Percentiles rank a stretch among this genome's conserved stretches.
Conservation (phyloP, 2,329 filamentous ascomycete species). For the Dactylellina cionopaga region DNA sequence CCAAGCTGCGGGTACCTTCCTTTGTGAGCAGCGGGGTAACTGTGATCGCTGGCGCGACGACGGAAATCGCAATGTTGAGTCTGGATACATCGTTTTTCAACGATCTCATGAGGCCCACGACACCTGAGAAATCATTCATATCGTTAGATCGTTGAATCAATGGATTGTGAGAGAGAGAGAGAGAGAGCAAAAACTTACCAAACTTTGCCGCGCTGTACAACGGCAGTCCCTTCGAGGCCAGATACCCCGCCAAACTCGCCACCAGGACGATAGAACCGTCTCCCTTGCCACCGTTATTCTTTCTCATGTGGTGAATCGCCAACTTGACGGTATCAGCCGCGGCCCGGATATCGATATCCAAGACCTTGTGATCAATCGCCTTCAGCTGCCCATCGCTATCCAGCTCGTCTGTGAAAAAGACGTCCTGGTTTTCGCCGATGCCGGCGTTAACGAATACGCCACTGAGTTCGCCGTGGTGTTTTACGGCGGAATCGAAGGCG, state of each 20-base stretch:
- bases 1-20: constrained; percentile 24
- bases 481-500: constrained; percentile 62
- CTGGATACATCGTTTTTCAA: constrained; percentile 65
- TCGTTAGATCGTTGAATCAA: neutral
- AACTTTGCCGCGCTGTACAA: constrained; percentile 66
- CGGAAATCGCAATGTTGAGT: constrained; percentile 63
- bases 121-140: constrained; percentile 54
- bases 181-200: constrained; percentile 58
- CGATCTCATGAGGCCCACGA: constrained; percentile 65
- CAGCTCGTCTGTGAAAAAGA: constrained; percentile 64
- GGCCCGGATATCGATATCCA: constrained; percentile 64
- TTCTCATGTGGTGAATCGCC: constrained; percentile 64
- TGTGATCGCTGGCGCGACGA: constrained; percentile 65
- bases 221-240: constrained; percentile 64
- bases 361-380: constrained; percentile 63
- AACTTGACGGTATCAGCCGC: constrained; percentile 64
- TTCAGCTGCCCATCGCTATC: constrained; percentile 62
- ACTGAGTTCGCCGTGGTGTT: constrained; percentile 63
- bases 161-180: neutral
- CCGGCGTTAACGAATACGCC: constrained; percentile 66
- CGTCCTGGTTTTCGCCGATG: constrained; percentile 64
- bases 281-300: constrained; percentile 59
- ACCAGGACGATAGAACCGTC: constrained; percentile 65
- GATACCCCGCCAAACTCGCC: constrained; percentile 65
- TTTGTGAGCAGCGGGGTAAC: constrained; percentile 63